phyloP scores from a whole-genome alignment of 805 yeast species.

The Saccharomyces jurei region DNA sequence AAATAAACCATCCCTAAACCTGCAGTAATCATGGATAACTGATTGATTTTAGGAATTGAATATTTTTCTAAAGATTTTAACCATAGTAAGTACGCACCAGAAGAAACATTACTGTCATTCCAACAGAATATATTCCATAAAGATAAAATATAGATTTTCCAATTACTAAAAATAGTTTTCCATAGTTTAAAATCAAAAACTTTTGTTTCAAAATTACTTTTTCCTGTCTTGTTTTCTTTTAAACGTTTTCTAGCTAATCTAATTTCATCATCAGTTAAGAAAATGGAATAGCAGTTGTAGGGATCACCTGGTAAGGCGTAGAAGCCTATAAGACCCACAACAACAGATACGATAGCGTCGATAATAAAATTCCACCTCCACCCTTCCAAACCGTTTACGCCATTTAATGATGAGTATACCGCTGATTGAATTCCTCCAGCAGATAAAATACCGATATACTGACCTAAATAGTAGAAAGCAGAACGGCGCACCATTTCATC shows the following conservation, averaged over 20 bases:
- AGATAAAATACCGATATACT: slow-evolving; percentile 52
- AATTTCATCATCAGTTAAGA: slow-evolving; percentile 49
- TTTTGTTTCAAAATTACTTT: slow-evolving; percentile 21
- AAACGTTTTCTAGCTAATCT: slow-evolving; percentile 42
- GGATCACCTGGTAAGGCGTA: slow-evolving; percentile 63
- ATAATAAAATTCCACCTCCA: slow-evolving; percentile 73
- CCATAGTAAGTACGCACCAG: slow-evolving; percentile 54
- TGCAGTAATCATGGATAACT: slow-evolving; percentile 46
- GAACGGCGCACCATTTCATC: slow-evolving; percentile 54
- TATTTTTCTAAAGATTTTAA: slow-evolving; percentile 41
- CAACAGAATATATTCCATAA: slow-evolving; percentile 50
- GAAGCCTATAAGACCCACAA: slow-evolving; percentile 48
- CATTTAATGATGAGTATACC: slow-evolving; percentile 39
- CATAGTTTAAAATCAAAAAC: slow-evolving; percentile 41
- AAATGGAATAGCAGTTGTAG: slow-evolving; percentile 42
- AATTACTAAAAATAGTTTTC: slow-evolving; percentile 44
- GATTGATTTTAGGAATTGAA: slow-evolving; percentile 36
- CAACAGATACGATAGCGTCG: slow-evolving; percentile 53
- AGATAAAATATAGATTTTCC: slow-evolving; percentile 51
- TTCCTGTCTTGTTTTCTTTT: slow-evolving; percentile 29
- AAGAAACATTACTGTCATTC: slow-evolving; percentile 45
- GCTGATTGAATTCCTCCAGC: slow-evolving; percentile 58
- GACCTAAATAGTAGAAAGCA: slow-evolving; percentile 55
- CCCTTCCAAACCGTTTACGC: slow-evolving; percentile 45
- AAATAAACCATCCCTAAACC: slow-evolving; percentile 42